These are phyloP conservation scores for Ilex paraguariensis DNA, from an alignment of 305 asterid species.

Conservation along the genomic window DNA sequence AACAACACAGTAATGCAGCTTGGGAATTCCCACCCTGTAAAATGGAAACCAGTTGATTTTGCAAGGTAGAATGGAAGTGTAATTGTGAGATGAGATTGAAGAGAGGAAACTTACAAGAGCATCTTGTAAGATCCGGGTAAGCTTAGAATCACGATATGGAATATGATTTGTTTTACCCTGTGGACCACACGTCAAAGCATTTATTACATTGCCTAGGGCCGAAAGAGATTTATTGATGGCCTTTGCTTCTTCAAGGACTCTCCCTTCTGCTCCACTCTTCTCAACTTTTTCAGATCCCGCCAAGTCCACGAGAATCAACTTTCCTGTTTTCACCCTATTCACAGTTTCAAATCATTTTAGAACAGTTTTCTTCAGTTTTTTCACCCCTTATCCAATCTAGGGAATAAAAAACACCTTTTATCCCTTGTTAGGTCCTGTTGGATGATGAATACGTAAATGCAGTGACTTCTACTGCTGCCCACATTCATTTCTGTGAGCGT, in stretches of 20 bases:
- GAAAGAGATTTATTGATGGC: conserved; percentile 83
- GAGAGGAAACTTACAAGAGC: conserved; percentile 56
- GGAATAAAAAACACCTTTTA: conserved; percentile 36
- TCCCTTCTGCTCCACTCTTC: conserved; percentile 89
- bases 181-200: conserved; percentile 57
- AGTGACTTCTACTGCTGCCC: conserved; percentile 89
- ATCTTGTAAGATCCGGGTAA: conserved; percentile 81
- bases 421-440: conserved; percentile 52
- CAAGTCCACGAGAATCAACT: conserved; percentile 79
- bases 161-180: conserved; percentile 57
- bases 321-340: conserved; percentile 49
- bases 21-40: conserved; percentile 77
- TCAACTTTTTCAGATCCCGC: conserved; percentile 96
- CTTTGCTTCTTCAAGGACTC: conserved; percentile 91
- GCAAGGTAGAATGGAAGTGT: conserved; percentile 7
- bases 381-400: conserved; percentile 8
- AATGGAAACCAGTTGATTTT: conserved; percentile 18
- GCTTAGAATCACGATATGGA: conserved; percentile 93
- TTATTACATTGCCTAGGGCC: conserved; percentile 85
- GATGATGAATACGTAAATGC: conserved; percentile 59
- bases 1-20: conserved; percentile 84
- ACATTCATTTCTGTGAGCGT: conserved; percentile 71
- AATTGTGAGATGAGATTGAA: conserved; percentile 14
- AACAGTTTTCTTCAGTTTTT: conserved; percentile 4
- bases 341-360: conserved; percentile 14